Conservation (phyloP, 257 asterid species). For the Thymus quinquecostatus region DNA sequence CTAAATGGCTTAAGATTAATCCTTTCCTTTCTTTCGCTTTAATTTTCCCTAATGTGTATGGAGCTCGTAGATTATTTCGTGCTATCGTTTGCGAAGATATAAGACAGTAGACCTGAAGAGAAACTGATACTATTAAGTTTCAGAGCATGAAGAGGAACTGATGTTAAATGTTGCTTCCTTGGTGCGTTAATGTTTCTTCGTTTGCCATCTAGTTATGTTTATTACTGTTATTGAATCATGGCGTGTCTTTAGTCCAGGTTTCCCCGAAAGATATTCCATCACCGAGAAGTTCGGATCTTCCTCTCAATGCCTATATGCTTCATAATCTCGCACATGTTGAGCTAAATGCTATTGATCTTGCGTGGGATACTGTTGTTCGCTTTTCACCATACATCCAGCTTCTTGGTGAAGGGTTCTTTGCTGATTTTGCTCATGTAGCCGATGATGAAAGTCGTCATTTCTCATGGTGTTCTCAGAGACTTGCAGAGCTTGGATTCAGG, state of each 20-base stretch:
- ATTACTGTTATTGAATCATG: slow-evolving; percentile 28
- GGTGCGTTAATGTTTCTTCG: background rate
- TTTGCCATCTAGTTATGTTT: slow-evolving; percentile 9
- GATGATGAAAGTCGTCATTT: slow-evolving; percentile 98
- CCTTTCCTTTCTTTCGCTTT: background rate
- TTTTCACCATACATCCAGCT: slow-evolving; percentile 70
- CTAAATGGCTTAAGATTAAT: background rate
- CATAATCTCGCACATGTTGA: slow-evolving; percentile 97
- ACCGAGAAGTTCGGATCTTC: slow-evolving; percentile 70
- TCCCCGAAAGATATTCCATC: slow-evolving; percentile 88
- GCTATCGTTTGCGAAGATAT: background rate
- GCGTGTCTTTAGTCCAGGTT: slow-evolving; percentile 53
- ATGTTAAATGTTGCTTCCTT: background rate
- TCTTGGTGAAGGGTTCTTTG: slow-evolving; percentile 88
- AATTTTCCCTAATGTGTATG: background rate
- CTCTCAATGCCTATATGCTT: slow-evolving; percentile 90
- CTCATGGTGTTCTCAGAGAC: slow-evolving; percentile 92
- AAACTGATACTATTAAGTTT: background rate
- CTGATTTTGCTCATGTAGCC: slow-evolving; percentile 94
- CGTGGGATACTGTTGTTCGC: slow-evolving; percentile 98
- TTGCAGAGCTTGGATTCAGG: slow-evolving; percentile 91
- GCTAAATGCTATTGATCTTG: slow-evolving; percentile 94
- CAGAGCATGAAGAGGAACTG: background rate
- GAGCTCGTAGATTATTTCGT: background rate
- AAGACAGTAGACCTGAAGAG: background rate